Percentiles rank a stretch among this genome's conserved stretches.
These are phyloP conservation scores for Cucurbita pepo DNA, from an alignment of 306 rosid species.

Conservation along the genomic window DNA sequence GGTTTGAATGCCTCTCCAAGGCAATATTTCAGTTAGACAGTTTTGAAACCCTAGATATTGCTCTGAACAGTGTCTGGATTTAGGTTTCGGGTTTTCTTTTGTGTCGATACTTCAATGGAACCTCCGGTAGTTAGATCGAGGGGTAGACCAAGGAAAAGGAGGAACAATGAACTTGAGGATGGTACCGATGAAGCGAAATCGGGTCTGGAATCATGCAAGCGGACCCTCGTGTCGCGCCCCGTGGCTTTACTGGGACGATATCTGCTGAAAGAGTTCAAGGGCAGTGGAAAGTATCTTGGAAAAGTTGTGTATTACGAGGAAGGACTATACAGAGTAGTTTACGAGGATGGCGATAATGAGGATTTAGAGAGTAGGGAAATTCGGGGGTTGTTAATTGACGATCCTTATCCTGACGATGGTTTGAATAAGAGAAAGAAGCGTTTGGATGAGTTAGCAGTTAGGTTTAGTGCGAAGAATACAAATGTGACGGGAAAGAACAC, in stretches of 20 bases:
- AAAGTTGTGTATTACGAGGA: slow-evolving; percentile 47
- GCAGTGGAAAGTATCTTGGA: slow-evolving; percentile 54
- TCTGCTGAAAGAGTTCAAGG: slow-evolving; percentile 49
- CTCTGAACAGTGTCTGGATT: background rate
- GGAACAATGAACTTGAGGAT: slow-evolving; percentile 32
- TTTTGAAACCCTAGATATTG: slow-evolving; percentile 12
- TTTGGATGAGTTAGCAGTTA: slow-evolving; percentile 28
- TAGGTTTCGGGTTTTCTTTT: slow-evolving; percentile 4
- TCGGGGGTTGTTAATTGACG: slow-evolving; percentile 33
- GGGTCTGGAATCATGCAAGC: slow-evolving; percentile 30
- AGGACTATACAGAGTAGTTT: slow-evolving; percentile 56
- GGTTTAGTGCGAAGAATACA: background rate
- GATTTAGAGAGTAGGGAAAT: slow-evolving; percentile 77
- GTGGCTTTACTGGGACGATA: slow-evolving; percentile 48
- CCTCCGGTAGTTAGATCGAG: slow-evolving; percentile 45
- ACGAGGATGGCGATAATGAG: slow-evolving; percentile 82
- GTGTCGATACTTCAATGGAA: slow-evolving; percentile 35
- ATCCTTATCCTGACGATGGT: slow-evolving; percentile 19
- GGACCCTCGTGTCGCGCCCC: slow-evolving; percentile 19
- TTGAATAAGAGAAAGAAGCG: slow-evolving; percentile 25
- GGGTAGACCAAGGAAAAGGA: slow-evolving; percentile 85
- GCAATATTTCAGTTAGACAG: background rate
- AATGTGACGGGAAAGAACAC: slow-evolving; percentile 6
- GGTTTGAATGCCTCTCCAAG: background rate
- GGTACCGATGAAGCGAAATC: slow-evolving; percentile 14